Evolutionary conservation across 495 filamentous ascomycete species (phyloP), one percentile per base, ranked within the genome.

Genomic region (Talaromyces stipitatus): DNA sequence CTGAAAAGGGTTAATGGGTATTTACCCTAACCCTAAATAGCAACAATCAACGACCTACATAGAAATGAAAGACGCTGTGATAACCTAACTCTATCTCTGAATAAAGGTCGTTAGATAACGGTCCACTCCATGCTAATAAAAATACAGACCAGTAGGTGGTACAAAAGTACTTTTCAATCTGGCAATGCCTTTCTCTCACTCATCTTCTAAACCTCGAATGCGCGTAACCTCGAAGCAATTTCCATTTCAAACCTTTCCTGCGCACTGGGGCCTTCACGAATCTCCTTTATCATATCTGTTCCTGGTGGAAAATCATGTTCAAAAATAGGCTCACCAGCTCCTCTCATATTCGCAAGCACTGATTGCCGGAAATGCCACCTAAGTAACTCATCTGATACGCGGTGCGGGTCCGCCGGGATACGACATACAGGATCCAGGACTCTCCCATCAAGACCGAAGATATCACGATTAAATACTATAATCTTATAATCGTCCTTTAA

Each of bases 331-430:
- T 72, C 74, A 20, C 71, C 69, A 58, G 51, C 64, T 54, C 66
- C 67, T 51, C 54, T 66, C 63, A 75, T 65, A 57, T 74, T 71
- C 6, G 56, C 65, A 28, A 72, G 60, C 29, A 75, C 64, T 43
- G 66, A 58, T 60, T 76, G 72, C 29, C 70, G 47, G 56, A 75
- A 77, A 57, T 76, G 72, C 72, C 69, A 77, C 30, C 69, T 58
- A 30, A 76, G 57, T 18, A 74, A 60, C 59, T 68, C 29, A 60
- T 75, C 73, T 30, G 58, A 57, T 12, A 66, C 65, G 45, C 65
- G 62, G 54, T 65, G 50, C 14, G 69, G 66, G 62, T 75, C 54
- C 54, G 64, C 56, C 7, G 67, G 63, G 51, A 50, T 16, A 4
- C 58, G 58, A 38, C 67, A 69, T 32, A 55, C 55, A 58, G 63